Evolutionary conservation across 495 filamentous ascomycete genomes (phyloP).

Genomic region (Hyaloscypha bicolor): DNA sequence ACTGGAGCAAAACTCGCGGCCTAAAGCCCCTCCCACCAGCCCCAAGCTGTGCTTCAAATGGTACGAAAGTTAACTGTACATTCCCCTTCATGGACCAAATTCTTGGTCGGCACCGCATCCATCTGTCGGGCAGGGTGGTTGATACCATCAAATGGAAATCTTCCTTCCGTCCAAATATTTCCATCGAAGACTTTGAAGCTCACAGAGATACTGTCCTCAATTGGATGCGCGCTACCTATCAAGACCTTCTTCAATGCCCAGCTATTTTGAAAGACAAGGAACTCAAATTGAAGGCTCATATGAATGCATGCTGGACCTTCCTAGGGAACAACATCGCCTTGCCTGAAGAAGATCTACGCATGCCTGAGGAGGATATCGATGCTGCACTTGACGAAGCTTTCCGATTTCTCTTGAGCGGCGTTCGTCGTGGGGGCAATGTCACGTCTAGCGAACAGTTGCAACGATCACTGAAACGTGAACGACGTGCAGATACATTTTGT

Average conservation of each 20-base stretch:
- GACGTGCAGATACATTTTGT: not conserved
- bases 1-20: slow-evolving; percentile 4
- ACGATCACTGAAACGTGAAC: too few relatives aligned
- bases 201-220: slow-evolving; percentile 5
- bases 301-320: slow-evolving; percentile 12
- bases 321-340: slow-evolving; percentile 9
- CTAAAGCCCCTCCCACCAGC: not conserved
- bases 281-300: slow-evolving; percentile 1
- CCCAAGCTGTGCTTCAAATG: not conserved
- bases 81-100: not conserved
- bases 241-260: slow-evolving; percentile 5
- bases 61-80: slow-evolving; percentile 1
- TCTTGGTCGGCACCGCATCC: slow-evolving; percentile 4
- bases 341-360: not conserved
- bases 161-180: not conserved
- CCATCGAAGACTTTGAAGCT: slow-evolving; percentile 2
- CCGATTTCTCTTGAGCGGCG: not conserved
- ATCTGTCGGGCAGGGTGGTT: not conserved
- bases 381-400: not conserved
- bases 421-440: not conserved
- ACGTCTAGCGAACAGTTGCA: too few relatives aligned
- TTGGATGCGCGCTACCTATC: not conserved
- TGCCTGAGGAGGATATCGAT: not conserved
- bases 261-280: not conserved
- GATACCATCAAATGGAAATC: not conserved